Evolutionary conservation across 768 basidiomycete species (phyloP), one percentile per base, ranked within the genome.

Genomic region (Tubosaeta brunneosetosa): DNA sequence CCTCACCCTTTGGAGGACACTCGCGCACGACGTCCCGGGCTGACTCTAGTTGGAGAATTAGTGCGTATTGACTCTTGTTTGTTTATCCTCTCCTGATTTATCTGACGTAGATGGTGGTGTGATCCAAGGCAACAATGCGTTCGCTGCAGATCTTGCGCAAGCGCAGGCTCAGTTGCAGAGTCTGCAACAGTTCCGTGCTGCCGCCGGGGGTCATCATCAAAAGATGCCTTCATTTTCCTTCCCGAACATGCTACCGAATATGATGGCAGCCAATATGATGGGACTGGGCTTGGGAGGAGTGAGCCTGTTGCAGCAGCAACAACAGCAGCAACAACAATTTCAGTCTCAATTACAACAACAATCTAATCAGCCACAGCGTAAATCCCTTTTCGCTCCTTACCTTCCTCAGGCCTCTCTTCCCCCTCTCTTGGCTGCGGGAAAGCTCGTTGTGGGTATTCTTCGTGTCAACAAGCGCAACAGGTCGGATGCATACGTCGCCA

Each of bases 171-270:
- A 99, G 67, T 76, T 99, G 12, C 90, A 93, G 64, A 95, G 94
- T 60, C 76, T 99, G 49, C 93, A 95, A 63, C 93, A 97, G 62
- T 99, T 98, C 79, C 88, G 94, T 62, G 94, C 93, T 29, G 93
- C 93, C 5, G 86, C 91, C 17, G 91, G 91, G 42, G 93, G 92
- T 10, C 94, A 95, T 61, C 93, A 95, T 67, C 86, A 91, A 67
- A 95, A 95, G 77, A 93, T 97, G 91, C 82, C 90, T 9, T 97
- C 94, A 4, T 97, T 97, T 74, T 92, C 90, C 66, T 94, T 97
- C 76, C 94, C 94, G 6, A 97, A 97, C 67, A 97, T 97, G 92
- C 76, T 97, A 13, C 94, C 94, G 6, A 94, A 94, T 64, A 88
- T 95, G 83, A 90, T 94, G 88, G 94, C 92, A 3, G 94, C 92